Evolutionary conservation across 768 basidiomycete genomes (phyloP).

Genomic region (Pleurotus tuber-regium): DNA sequence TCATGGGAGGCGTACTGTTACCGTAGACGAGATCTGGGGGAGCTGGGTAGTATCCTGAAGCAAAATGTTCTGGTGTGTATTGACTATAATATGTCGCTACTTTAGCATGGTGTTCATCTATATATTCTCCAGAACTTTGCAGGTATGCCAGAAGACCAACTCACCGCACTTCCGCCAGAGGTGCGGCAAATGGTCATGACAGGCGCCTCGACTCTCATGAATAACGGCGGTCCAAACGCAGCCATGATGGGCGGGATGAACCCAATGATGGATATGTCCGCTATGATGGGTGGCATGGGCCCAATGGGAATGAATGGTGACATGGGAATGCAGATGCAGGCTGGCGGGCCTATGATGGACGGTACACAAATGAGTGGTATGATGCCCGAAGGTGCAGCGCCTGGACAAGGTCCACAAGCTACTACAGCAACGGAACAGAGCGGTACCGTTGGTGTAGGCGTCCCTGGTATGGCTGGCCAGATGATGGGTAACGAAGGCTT

Average conservation of each 20-base stretch:
- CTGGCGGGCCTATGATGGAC: constrained; percentile 54
- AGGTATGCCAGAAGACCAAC: constrained; percentile 79
- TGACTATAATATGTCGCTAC: too few relatives aligned
- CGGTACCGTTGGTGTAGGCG: constrained; percentile 28
- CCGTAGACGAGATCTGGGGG: constrained; percentile 76
- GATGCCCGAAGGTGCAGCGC: constrained; percentile 34
- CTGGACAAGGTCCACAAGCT: constrained; percentile 31
- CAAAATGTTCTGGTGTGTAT: constrained; percentile 74
- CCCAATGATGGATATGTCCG: constrained; percentile 77
- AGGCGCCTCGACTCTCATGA: constrained; percentile 77
- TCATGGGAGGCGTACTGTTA: constrained; percentile 94
- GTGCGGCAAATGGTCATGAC: constrained; percentile 88
- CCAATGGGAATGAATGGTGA: constrained; percentile 63
- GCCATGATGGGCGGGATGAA: constrained; percentile 51
- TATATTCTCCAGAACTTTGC: constrained; percentile 60
- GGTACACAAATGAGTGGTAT: constrained; percentile 23
- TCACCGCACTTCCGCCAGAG: constrained; percentile 74
- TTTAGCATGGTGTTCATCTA: too few relatives aligned
- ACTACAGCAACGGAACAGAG: constrained; percentile 18
- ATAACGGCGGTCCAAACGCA: constrained; percentile 48
- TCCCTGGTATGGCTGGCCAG: constrained; percentile 35
- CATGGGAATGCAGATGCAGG: constrained; percentile 46
- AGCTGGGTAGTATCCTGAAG: constrained; percentile 77
- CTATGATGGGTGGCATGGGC: constrained; percentile 35
- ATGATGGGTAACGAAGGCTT: constrained; percentile 46